Percentiles rank a stretch among this genome's conserved stretches.
Evolutionary conservation across 805 yeast genomes (phyloP).

Genomic region (Saccharomycopsis sp.): DNA sequence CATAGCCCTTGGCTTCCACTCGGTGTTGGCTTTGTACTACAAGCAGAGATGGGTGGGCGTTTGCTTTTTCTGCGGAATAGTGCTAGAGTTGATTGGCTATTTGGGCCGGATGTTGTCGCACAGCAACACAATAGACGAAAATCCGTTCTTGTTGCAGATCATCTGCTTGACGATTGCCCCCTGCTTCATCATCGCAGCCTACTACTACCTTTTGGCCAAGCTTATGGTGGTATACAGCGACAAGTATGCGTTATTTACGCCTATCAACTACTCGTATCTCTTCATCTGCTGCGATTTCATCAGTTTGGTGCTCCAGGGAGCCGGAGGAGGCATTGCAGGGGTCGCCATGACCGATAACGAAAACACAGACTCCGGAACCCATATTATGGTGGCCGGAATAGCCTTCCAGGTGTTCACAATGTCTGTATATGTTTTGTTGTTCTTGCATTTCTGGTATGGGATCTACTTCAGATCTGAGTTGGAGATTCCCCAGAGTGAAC

Average conservation of each 20-base stretch:
- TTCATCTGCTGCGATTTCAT: constrained; percentile 61
- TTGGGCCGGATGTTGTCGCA: constrained; percentile 48
- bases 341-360: constrained; percentile 17
- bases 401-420: constrained; percentile 70
- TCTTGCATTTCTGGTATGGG: constrained; percentile 39
- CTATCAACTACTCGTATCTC: constrained; percentile 51
- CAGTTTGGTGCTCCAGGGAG: constrained; percentile 61
- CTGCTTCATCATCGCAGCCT: constrained; percentile 77
- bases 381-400: constrained; percentile 72
- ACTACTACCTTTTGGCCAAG: constrained; percentile 67
- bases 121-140: constrained; percentile 27
- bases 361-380: constrained; percentile 39
- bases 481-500: neutral
- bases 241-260: constrained; percentile 37
- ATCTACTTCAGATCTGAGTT: constrained; percentile 25
- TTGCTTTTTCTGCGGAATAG: constrained; percentile 48
- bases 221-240: constrained; percentile 55
- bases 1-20: constrained; percentile 37
- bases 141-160: constrained; percentile 55
- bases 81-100: constrained; percentile 64
- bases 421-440: constrained; percentile 48
- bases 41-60: constrained; percentile 61
- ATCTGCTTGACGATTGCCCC: constrained; percentile 73
- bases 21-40: constrained; percentile 36
- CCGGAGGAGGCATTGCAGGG: constrained; percentile 72